Conservation (phyloP, 2,329 filamentous ascomycete genomes). For the Aspergillus texensis region DNA sequence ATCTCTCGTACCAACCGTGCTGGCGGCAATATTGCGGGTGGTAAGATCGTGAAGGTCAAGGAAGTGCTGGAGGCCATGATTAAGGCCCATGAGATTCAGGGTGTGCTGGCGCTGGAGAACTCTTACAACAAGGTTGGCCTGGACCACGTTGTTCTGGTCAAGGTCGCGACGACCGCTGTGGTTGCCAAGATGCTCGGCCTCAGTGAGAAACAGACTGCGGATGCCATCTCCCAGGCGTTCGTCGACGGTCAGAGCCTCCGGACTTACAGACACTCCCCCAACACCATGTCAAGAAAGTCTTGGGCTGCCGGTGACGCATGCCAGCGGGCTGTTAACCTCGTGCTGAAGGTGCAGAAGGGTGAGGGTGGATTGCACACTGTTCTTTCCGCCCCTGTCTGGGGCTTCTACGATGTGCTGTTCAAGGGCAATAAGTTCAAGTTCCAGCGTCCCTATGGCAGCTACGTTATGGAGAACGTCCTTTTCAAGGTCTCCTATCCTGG, state of each 20-base stretch:
- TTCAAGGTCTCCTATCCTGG: constrained; percentile 99
- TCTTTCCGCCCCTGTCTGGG: constrained; percentile 89
- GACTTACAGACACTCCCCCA: constrained; percentile 95
- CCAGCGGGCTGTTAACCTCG: constrained; percentile 89
- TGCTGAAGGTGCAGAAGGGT: constrained; percentile 86
- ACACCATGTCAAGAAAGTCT: constrained; percentile 99
- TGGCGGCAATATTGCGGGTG: constrained; percentile 69
- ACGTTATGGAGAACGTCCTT: constrained; percentile 99
- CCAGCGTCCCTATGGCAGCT: constrained; percentile 94
- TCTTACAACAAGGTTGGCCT: constrained; percentile 98
- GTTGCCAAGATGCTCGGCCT: constrained; percentile 95
- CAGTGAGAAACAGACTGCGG: constrained; percentile 85
- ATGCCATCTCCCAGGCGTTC: constrained; percentile 95
- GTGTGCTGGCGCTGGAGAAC: constrained; percentile 94
- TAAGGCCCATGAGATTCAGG: constrained; percentile 99
- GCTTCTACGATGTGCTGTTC: constrained; percentile 98
- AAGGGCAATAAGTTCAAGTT: constrained; percentile 95
- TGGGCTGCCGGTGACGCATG: constrained; percentile 99
- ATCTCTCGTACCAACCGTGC: constrained; percentile 91
- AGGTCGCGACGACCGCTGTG: constrained; percentile 92
- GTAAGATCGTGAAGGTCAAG: constrained; percentile 82
- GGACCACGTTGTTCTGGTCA: constrained; percentile 97
- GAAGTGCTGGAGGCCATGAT: constrained; percentile 97
- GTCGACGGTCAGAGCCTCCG: constrained; percentile 94
- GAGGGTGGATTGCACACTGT: constrained; percentile 91